Evolutionary conservation across 2,329 filamentous ascomycete species (phyloP), one percentile per base, ranked within the genome.

Genomic region (Penicillium sp.): DNA sequence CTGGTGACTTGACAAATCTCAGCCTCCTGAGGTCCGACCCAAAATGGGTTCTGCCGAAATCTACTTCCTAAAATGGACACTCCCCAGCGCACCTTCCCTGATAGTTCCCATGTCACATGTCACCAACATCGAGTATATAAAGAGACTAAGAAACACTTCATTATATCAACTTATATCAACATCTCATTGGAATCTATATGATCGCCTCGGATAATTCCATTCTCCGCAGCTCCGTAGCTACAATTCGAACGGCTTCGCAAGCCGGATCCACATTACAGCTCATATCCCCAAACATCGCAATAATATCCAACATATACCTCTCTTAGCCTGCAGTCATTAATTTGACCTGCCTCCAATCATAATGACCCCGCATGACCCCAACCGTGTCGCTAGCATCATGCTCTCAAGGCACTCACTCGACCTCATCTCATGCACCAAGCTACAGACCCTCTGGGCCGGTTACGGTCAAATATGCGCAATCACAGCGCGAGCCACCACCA

Each of bases 401-500:
- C 64, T 72, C 8, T 67, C 67, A 8, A 62, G 62, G 61, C 61
- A 68, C 61, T 61, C 67, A 4, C 65, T 72, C 13, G 63, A 67
- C 1, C 66, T 72, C 23, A 43, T 69, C 39, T 68, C 67, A 1
- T 72, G 66, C 59, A 65, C 51, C 11, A 63, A 58, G 2, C 63
- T 80, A 3, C 78, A 80, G 52, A 76, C 73, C 1, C 63, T 81
- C 0, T 81, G 78, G 78, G 78, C 78, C 13, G 78, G 78, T 0
- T 81, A 81, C 47, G 79, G 79, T 4, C 68, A 84, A 40, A 84
- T 88, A 52, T 86, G 82, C 66, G 77, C 80, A 13, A 64, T 88
- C 31, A 77, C 69, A 3, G 83, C 82, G 4, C 73, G 70, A 15
- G 70, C 74, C 1, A 63, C 57, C 0, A 69, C 60, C 2, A 57